These are phyloP conservation scores for Rosa hybrid DNA, from an alignment of 331 rosid species.

Conservation along the genomic window DNA sequence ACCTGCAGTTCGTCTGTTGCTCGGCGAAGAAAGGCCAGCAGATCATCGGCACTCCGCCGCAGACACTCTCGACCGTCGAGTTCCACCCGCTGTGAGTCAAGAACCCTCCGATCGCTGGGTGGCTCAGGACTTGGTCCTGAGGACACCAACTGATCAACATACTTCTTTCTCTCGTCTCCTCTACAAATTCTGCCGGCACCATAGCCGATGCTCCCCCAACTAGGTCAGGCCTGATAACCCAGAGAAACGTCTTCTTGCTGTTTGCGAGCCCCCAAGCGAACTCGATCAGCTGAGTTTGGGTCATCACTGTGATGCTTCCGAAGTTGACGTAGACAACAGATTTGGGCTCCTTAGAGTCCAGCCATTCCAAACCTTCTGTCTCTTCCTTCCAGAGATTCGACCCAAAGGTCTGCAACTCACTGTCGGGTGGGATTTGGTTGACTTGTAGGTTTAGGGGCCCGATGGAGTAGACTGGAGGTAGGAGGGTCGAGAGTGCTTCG, in stretches of 20 bases:
- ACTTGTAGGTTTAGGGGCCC: slow-evolving; percentile 25
- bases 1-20: slow-evolving; percentile 49
- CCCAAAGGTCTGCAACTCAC: not conserved
- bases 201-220: slow-evolving; percentile 28
- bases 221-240: slow-evolving; percentile 44
- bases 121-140: slow-evolving; percentile 43
- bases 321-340: slow-evolving; percentile 48
- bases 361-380: slow-evolving; percentile 27
- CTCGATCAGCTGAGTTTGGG: slow-evolving; percentile 32
- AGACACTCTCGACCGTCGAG: slow-evolving; percentile 36
- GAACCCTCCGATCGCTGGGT: slow-evolving; percentile 44
- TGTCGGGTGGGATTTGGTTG: not conserved
- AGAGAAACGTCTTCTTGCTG: slow-evolving; percentile 28
- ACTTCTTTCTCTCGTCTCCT: slow-evolving; percentile 41
- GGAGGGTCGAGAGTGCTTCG: slow-evolving; percentile 18
- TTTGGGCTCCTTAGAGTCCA: slow-evolving; percentile 6
- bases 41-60: slow-evolving; percentile 37
- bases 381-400: slow-evolving; percentile 46
- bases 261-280: slow-evolving; percentile 43
- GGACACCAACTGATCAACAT: slow-evolving; percentile 55
- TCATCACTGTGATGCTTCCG: slow-evolving; percentile 44
- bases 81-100: slow-evolving; percentile 54
- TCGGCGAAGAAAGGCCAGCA: slow-evolving; percentile 53
- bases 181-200: slow-evolving; percentile 38
- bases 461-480: slow-evolving; percentile 27